These are phyloP conservation scores for Talaromyces atroroseus DNA, from an alignment of 2,329 filamentous ascomycete genomes.

Conservation along the genomic window DNA sequence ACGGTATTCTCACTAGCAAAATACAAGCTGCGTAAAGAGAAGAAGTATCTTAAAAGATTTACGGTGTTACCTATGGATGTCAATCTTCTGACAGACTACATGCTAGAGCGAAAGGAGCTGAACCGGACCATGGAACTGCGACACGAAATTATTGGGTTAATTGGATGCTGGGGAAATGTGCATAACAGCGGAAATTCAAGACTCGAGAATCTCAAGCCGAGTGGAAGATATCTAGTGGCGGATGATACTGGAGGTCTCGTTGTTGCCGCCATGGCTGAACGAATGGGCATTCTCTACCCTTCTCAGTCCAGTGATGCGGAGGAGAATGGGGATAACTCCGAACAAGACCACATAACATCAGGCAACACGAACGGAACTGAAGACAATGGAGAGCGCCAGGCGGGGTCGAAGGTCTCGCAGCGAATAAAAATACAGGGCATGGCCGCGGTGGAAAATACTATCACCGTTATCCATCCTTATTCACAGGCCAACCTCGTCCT, in stretches of 20 bases:
- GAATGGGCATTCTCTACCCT: constrained; percentile 73
- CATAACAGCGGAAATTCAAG: constrained; percentile 57
- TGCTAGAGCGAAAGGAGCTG: constrained; percentile 74
- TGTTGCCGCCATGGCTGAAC: constrained; percentile 77
- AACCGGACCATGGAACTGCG: constrained; percentile 77
- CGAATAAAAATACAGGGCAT: constrained; percentile 25
- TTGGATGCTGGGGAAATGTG: constrained; percentile 86
- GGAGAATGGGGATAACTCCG: constrained; percentile 17
- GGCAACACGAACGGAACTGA: constrained; percentile 1
- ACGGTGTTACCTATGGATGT: constrained; percentile 80
- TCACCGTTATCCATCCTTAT: constrained; percentile 54
- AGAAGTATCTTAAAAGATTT: constrained; percentile 87
- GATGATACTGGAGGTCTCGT: constrained; percentile 83
- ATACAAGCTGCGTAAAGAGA: constrained; percentile 89
- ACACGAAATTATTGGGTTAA: constrained; percentile 73
- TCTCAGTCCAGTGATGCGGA: constrained; percentile 24
- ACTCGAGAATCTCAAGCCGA: constrained; percentile 30
- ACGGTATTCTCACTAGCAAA: constrained; percentile 90
- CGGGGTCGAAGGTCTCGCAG: constrained; percentile 5
- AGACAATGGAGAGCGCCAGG: not conserved
- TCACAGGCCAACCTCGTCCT: constrained; percentile 82
- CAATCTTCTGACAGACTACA: constrained; percentile 66
- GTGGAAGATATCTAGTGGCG: constrained; percentile 70
- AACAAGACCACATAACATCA: not conserved
- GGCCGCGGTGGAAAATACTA: constrained; percentile 53